These are phyloP conservation scores for Austropuccinia psidii DNA, from an alignment of 1,284 basidiomycete genomes.

Conservation along the genomic window DNA sequence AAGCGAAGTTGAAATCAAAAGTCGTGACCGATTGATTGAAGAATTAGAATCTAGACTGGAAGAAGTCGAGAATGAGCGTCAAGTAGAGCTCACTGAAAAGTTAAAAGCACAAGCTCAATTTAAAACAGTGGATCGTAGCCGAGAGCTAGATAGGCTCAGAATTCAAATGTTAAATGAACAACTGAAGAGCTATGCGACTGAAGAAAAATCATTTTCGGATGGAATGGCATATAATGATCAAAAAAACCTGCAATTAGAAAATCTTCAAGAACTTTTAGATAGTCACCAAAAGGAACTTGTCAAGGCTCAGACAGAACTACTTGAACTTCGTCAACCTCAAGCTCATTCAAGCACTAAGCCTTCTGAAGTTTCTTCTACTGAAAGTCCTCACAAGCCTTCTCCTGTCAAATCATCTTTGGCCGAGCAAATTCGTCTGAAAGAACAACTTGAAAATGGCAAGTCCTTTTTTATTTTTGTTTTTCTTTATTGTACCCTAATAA, in stretches of 20 bases:
- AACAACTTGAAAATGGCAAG: constrained; percentile 28
- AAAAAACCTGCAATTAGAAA: background rate
- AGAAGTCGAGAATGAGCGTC: constrained; percentile 18
- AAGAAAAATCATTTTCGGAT: constrained; percentile 24
- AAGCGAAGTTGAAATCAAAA: constrained; percentile 24
- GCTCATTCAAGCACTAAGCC: background rate
- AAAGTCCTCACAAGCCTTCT: constrained; percentile 14
- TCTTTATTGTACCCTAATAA: background rate
- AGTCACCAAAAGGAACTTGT: constrained; percentile 25
- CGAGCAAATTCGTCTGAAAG: constrained; percentile 31
- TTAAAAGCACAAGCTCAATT: constrained; percentile 16
- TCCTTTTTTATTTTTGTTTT: background rate
- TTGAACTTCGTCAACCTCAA: constrained; percentile 9
- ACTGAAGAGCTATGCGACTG: constrained; percentile 33
- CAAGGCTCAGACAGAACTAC: constrained; percentile 11
- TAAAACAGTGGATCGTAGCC: constrained; percentile 8
- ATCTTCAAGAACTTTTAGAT: constrained; percentile 23
- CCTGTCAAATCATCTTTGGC: constrained; percentile 22
- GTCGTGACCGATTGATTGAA: constrained; percentile 24
- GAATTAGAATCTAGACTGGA: constrained; percentile 28
- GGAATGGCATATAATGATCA: constrained; percentile 14
- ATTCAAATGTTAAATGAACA: constrained; percentile 35
- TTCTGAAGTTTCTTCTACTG: background rate
- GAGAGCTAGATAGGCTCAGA: constrained; percentile 17
- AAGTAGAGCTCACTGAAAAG: constrained; percentile 15